These are phyloP conservation scores for Rhynchosporium agropyri DNA, from an alignment of 2,329 filamentous ascomycete species.

Conservation along the genomic window DNA sequence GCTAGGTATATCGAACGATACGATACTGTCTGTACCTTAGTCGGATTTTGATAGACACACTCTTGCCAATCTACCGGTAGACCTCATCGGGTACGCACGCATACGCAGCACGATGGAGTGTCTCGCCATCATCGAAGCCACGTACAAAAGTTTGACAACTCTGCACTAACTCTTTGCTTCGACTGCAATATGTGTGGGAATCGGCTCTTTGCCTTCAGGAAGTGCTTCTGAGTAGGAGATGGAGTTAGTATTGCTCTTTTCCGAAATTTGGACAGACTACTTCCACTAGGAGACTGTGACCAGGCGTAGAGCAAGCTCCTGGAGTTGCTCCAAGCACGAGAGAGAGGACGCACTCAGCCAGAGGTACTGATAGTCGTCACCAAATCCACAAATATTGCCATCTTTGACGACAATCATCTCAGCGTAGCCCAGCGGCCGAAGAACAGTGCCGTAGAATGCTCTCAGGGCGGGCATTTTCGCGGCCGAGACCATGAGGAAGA, in stretches of 20 bases:
- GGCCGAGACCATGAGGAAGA: conserved; percentile 25
- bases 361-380: conserved; percentile 30
- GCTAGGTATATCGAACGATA: not conserved
- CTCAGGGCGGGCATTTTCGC: conserved; percentile 22
- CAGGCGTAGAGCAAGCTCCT: not conserved
- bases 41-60: not conserved
- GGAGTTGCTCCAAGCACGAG: not conserved
- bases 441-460: conserved; percentile 20
- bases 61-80: not conserved
- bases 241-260: not conserved
- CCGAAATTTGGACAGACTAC: not conserved
- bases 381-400: conserved; percentile 25
- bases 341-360: conserved; percentile 20
- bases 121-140: conserved; percentile 13
- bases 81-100: not conserved
- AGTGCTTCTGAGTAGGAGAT: conserved; percentile 12
- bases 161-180: conserved; percentile 23
- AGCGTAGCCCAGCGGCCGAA: conserved; percentile 27
- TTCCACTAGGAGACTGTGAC: not conserved
- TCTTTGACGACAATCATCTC: conserved; percentile 24
- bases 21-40: not conserved
- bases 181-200: conserved; percentile 29
- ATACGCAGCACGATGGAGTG: not conserved
- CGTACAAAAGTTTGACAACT: not conserved
- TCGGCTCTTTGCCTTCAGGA: conserved; percentile 15